phyloP scores from a whole-genome alignment of 164 flowering plant genomes.

The Macadamia integrifolia region DNA sequence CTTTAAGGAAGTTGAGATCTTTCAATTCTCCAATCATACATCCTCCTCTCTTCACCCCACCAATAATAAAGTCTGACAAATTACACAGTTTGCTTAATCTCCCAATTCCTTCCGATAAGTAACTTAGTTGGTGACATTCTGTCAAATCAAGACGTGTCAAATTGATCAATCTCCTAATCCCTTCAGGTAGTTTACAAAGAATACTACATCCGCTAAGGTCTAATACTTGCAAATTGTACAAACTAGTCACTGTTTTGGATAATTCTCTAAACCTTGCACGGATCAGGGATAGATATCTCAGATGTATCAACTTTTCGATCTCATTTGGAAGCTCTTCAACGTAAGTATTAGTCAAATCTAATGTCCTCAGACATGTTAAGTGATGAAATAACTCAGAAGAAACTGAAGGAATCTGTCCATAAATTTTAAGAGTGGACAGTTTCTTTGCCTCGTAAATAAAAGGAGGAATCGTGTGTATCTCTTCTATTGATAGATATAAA shows the following conservation, averaged over 20 bases:
- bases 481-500: not conserved
- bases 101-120: not conserved
- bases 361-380: not conserved
- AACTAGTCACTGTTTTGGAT: not conserved
- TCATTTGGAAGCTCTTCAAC: not conserved
- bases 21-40: not conserved
- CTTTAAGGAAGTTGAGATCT: not conserved
- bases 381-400: not conserved
- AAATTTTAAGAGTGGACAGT: not conserved
- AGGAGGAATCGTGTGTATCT: not conserved
- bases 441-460: not conserved
- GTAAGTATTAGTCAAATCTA: not conserved
- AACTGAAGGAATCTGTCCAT: not conserved
- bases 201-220: not conserved
- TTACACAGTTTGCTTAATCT: not conserved
- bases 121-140: not conserved
- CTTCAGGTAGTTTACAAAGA: not conserved
- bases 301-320: slow-evolving; percentile 17
- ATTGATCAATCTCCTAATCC: not conserved
- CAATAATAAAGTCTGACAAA: not conserved
- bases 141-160: not conserved
- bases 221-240: not conserved
- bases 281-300: slow-evolving; percentile 27
- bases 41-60: not conserved
- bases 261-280: slow-evolving; percentile 8